phyloP scores from a whole-genome alignment of 352 stramenopile species.

The Phytophthora pseudosyringae region DNA sequence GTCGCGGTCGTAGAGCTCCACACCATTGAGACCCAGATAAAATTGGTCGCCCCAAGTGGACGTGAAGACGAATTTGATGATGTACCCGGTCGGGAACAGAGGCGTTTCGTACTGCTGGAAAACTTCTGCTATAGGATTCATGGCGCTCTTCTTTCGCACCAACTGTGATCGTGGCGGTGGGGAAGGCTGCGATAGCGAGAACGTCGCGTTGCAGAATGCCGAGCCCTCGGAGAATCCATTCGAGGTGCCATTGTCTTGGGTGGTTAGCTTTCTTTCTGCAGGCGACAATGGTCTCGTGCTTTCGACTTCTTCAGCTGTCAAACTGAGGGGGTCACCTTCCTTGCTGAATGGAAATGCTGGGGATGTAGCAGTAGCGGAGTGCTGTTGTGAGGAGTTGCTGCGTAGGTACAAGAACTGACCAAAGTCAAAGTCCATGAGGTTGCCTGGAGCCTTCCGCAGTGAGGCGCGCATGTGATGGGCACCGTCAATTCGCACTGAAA shows the following conservation, averaged over 20 bases:
- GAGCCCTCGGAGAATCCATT: conserved; percentile 13
- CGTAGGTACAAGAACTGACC: conserved; percentile 77
- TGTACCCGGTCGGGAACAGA: conserved; percentile 83
- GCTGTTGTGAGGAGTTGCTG: conserved; percentile 20
- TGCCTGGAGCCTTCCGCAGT: conserved; percentile 81
- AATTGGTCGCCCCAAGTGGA: conserved; percentile 82
- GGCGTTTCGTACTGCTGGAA: conserved; percentile 91
- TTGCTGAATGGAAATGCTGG: conserved; percentile 27
- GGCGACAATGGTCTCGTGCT: conserved; percentile 23
- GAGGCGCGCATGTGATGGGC: conserved; percentile 54
- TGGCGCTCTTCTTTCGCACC: conserved; percentile 25
- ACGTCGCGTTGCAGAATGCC: conserved; percentile 8
- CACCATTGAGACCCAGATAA: conserved; percentile 81
- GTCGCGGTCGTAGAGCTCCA: conserved; percentile 74
- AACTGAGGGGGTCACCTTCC: not conserved
- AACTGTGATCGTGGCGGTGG: not conserved
- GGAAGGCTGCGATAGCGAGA: conserved; percentile 19
- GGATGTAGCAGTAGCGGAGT: not conserved
- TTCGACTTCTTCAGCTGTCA: conserved; percentile 19
- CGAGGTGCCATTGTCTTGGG: conserved; percentile 6
- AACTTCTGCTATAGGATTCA: conserved; percentile 63
- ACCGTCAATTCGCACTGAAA: conserved; percentile 61
- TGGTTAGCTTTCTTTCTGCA: not conserved
- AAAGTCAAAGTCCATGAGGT: conserved; percentile 85
- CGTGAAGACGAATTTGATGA: conserved; percentile 86